phyloP scores from a whole-genome alignment of 306 rosid genomes.

The Carpinus fangiana region DNA sequence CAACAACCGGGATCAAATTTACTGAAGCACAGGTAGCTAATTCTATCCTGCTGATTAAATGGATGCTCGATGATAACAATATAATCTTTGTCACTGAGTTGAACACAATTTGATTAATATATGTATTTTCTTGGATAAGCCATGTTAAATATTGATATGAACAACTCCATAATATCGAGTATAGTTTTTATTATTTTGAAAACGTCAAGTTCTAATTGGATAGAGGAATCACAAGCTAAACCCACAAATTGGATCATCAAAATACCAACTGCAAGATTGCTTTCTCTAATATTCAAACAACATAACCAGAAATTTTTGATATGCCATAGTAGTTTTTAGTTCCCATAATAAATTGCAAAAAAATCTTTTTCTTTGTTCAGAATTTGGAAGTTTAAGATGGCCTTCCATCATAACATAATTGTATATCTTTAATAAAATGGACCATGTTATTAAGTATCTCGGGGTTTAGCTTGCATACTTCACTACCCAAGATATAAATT shows the following conservation, averaged over 20 bases:
- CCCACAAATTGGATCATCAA: not conserved
- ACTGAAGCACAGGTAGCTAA: constrained; percentile 67
- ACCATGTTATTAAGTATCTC: not conserved
- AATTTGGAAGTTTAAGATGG: not conserved
- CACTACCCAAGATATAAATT: not conserved
- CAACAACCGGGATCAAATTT: constrained; percentile 57
- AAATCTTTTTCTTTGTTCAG: too few species aligned
- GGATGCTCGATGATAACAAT: not conserved
- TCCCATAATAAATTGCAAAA: not conserved
- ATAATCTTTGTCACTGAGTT: not conserved
- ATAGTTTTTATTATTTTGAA: not conserved
- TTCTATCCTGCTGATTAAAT: constrained; percentile 9
- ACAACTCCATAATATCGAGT: not conserved
- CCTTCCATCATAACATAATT: not conserved
- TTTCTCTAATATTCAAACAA: not conserved
- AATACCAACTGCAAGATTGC: not conserved
- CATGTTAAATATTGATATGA: not conserved
- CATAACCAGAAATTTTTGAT: too few species aligned
- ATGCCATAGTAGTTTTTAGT: not conserved
- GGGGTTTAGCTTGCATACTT: not conserved
- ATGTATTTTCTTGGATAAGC: not conserved
- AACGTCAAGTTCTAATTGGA: not conserved
- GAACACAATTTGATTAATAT: not conserved
- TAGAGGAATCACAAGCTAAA: not conserved
- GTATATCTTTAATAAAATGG: not conserved